Evolutionary conservation across 331 rosid species (phyloP).

Genomic region (Dryas integrifolia): DNA sequence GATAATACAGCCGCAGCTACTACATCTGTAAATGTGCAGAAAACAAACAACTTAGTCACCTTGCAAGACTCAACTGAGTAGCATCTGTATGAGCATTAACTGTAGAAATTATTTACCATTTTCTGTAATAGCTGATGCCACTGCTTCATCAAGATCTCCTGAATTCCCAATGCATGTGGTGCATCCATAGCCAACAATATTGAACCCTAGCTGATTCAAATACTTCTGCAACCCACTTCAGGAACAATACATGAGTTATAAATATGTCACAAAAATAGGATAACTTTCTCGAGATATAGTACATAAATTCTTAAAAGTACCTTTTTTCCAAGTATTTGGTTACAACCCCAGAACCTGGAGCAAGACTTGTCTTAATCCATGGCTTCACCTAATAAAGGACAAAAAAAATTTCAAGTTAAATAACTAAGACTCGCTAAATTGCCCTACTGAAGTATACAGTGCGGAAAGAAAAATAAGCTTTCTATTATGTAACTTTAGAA

Average conservation of each 20-base stretch:
- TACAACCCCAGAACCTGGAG: slow-evolving; percentile 91
- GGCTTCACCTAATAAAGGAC: slow-evolving; percentile 64
- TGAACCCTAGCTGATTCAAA: slow-evolving; percentile 75
- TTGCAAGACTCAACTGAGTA: slow-evolving; percentile 11
- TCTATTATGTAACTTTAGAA: slow-evolving; percentile 15
- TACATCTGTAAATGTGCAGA: slow-evolving; percentile 46
- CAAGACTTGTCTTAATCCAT: slow-evolving; percentile 90
- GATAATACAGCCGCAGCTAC: slow-evolving; percentile 88
- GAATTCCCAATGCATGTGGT: slow-evolving; percentile 93
- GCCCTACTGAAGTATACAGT: not conserved
- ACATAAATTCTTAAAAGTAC: slow-evolving; percentile 36
- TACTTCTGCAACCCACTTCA: slow-evolving; percentile 76
- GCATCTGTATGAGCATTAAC: slow-evolving; percentile 12
- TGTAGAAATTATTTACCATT: slow-evolving; percentile 45
- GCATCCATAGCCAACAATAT: slow-evolving; percentile 88
- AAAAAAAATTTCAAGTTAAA: not conserved
- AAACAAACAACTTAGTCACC: slow-evolving; percentile 26
- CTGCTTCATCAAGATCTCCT: slow-evolving; percentile 74
- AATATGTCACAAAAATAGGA: slow-evolving; percentile 12
- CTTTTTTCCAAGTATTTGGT: slow-evolving; percentile 76
- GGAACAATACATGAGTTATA: slow-evolving; percentile 18
- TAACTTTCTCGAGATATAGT: not conserved
- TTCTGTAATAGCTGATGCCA: slow-evolving; percentile 72
- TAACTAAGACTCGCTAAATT: not conserved
- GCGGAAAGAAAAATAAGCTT: slow-evolving; percentile 17